phyloP scores from a whole-genome alignment of 495 filamentous ascomycete genomes.

The Aspergillus heteromorphus region DNA sequence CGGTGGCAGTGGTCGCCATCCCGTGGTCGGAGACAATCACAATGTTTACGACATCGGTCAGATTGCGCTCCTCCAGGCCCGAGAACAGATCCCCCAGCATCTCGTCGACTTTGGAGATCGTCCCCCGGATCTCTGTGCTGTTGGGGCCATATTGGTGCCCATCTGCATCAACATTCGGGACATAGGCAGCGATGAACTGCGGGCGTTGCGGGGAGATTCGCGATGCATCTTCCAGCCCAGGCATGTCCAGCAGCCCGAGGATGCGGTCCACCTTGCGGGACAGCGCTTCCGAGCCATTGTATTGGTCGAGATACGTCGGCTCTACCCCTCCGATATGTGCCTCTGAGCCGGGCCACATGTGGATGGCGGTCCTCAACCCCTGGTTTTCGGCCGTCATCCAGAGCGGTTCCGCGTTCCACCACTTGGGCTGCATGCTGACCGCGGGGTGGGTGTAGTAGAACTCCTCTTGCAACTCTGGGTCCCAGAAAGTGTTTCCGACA shows the following conservation, averaged over 20 bases:
- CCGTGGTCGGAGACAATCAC: slow-evolving; percentile 97
- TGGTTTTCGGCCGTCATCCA: slow-evolving; percentile 88
- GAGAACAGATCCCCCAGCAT: slow-evolving; percentile 73
- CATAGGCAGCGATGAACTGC: slow-evolving; percentile 89
- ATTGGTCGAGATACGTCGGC: slow-evolving; percentile 75
- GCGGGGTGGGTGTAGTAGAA: slow-evolving; percentile 80
- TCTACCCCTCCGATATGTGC: slow-evolving; percentile 61
- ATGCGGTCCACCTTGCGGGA: slow-evolving; percentile 70
- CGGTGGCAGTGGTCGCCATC: slow-evolving; percentile 85
- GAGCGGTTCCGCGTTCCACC: slow-evolving; percentile 91
- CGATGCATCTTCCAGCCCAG: slow-evolving; percentile 54
- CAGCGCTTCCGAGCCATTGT: slow-evolving; percentile 69
- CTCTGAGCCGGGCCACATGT: slow-evolving; percentile 99
- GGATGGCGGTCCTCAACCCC: slow-evolving; percentile 70
- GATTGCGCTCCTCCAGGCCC: slow-evolving; percentile 73
- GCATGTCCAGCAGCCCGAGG: slow-evolving; percentile 73
- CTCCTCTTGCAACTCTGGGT: slow-evolving; percentile 65
- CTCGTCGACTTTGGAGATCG: slow-evolving; percentile 67
- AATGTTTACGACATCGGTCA: slow-evolving; percentile 89
- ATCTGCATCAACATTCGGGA: slow-evolving; percentile 81
- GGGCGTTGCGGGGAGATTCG: slow-evolving; percentile 48
- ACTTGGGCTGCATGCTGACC: slow-evolving; percentile 70
- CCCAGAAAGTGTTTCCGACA: slow-evolving; percentile 93
- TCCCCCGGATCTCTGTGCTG: slow-evolving; percentile 76
- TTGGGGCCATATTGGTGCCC: slow-evolving; percentile 90